Conservation (phyloP, 805 yeast genomes). For the Gaillardinia entomophila region DNA sequence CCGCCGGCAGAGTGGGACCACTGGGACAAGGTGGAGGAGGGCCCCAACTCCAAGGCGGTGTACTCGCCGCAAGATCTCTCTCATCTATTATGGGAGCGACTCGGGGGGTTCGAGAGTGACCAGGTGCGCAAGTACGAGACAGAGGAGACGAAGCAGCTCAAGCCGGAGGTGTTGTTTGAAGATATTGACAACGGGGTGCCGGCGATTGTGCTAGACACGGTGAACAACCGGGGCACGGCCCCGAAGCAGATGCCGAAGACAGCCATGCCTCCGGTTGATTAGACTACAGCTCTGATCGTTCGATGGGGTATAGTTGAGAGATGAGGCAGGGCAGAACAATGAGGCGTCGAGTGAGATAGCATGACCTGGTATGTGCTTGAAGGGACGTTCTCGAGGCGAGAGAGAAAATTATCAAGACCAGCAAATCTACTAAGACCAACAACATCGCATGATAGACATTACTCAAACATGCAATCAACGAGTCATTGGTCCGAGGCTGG, state of each 20-base stretch:
- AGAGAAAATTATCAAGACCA: too few species aligned
- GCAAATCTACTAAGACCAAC: too few species aligned
- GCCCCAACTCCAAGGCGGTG: constrained; percentile 30
- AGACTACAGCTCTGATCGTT: too few species aligned
- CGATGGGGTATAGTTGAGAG: too few species aligned
- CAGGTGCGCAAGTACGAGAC: constrained; percentile 23
- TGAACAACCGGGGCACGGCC: constrained; percentile 11
- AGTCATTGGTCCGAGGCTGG: too few species aligned
- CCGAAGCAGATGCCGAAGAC: constrained; percentile 26
- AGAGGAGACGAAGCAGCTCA: constrained; percentile 7
- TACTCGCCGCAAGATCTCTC: constrained; percentile 35
- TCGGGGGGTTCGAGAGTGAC: constrained; percentile 35
- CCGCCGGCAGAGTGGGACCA: constrained; percentile 42
- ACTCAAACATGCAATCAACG: too few species aligned
- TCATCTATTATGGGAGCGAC: constrained; percentile 38
- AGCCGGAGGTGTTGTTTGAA: constrained; percentile 33
- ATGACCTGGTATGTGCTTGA: too few species aligned
- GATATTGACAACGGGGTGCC: constrained; percentile 34
- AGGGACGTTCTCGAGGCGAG: too few species aligned
- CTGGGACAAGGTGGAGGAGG: constrained; percentile 36
- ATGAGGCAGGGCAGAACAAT: too few species aligned
- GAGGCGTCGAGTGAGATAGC: too few species aligned
- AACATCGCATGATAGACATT: too few species aligned
- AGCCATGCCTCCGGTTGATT: constrained; percentile 31
- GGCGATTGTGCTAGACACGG: constrained; percentile 33